Evolutionary conservation across 2,329 filamentous ascomycete genomes (phyloP).

Genomic region (Fusarium sambucinum): DNA sequence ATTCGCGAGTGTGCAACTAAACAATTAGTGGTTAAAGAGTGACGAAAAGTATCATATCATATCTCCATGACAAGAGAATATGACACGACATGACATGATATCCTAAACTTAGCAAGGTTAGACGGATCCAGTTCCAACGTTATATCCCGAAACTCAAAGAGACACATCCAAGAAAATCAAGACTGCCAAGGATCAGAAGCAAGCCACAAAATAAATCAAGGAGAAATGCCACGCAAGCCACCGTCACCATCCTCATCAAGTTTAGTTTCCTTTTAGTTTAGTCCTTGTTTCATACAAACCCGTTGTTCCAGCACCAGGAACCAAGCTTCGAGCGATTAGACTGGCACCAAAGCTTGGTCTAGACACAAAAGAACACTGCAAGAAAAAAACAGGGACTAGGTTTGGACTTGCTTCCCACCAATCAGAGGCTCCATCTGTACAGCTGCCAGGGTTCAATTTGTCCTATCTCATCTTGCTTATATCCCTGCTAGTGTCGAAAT

Average conservation of each 20-base stretch:
- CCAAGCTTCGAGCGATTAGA: slow-evolving; percentile 4
- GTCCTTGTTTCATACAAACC: slow-evolving; percentile 5
- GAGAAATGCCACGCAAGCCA: slow-evolving; percentile 33
- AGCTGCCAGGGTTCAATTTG: slow-evolving; percentile 22
- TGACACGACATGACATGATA: neutral
- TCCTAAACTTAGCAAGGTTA: neutral
- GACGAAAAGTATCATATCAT: slow-evolving; percentile 17
- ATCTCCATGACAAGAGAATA: neutral
- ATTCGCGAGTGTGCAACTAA: neutral
- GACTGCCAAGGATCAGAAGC: slow-evolving; percentile 3
- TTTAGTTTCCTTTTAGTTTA: slow-evolving; percentile 21
- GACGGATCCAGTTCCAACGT: neutral
- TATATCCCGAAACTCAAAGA: slow-evolving; percentile 6
- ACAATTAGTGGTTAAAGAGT: slow-evolving; percentile 5
- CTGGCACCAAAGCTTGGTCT: slow-evolving; percentile 22
- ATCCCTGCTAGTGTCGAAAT: slow-evolving; percentile 30
- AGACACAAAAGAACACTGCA: neutral
- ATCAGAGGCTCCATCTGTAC: neutral
- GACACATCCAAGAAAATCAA: slow-evolving; percentile 10
- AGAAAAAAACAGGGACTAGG: slow-evolving; percentile 15
- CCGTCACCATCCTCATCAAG: slow-evolving; percentile 23
- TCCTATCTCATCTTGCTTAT: slow-evolving; percentile 36
- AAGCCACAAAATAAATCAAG: slow-evolving; percentile 26
- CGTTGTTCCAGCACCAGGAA: slow-evolving; percentile 22
- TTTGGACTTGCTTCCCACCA: slow-evolving; percentile 18